These are phyloP conservation scores for Aspergillus sp. DNA, from an alignment of 2,329 filamentous ascomycete species.

Conservation along the genomic window DNA sequence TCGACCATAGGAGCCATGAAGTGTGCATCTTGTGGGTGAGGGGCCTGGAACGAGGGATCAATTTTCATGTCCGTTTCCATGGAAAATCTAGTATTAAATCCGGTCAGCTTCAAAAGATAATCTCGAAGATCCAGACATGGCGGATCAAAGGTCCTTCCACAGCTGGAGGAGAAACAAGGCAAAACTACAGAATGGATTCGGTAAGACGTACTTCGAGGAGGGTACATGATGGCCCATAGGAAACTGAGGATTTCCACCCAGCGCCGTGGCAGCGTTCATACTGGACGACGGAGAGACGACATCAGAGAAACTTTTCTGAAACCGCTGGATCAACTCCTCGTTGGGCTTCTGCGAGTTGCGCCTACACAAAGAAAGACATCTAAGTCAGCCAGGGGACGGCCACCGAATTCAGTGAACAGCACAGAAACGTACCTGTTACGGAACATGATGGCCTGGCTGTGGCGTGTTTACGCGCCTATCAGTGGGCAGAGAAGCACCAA, in stretches of 20 bases:
- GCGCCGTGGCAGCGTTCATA: slow-evolving; percentile 28
- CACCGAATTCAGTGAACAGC: slow-evolving; percentile 5
- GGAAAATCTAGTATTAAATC: slow-evolving; percentile 39
- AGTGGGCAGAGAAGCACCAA: background rate
- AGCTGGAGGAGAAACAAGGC: too few species aligned
- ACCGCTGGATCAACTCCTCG: slow-evolving; percentile 79
- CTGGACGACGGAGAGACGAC: slow-evolving; percentile 52
- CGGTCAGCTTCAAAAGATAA: slow-evolving; percentile 9
- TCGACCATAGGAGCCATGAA: slow-evolving; percentile 90
- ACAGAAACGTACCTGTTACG: slow-evolving; percentile 45
- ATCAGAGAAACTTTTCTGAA: slow-evolving; percentile 80
- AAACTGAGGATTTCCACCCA: slow-evolving; percentile 23
- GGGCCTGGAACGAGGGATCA: slow-evolving; percentile 73
- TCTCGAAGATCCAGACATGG: too few species aligned
- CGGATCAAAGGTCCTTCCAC: background rate
- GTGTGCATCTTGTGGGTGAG: slow-evolving; percentile 78
- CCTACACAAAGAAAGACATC: slow-evolving; percentile 42
- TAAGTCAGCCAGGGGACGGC: slow-evolving; percentile 14
- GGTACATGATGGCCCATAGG: slow-evolving; percentile 22
- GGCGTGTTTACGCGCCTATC: slow-evolving; percentile 6
- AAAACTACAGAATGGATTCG: background rate
- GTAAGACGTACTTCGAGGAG: slow-evolving; percentile 23
- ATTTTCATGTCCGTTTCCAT: slow-evolving; percentile 62
- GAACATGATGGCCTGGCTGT: slow-evolving; percentile 40
- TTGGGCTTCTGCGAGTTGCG: slow-evolving; percentile 81